Conservation (phyloP, 768 basidiomycete genomes). For the Suillus cothurnatus region DNA sequence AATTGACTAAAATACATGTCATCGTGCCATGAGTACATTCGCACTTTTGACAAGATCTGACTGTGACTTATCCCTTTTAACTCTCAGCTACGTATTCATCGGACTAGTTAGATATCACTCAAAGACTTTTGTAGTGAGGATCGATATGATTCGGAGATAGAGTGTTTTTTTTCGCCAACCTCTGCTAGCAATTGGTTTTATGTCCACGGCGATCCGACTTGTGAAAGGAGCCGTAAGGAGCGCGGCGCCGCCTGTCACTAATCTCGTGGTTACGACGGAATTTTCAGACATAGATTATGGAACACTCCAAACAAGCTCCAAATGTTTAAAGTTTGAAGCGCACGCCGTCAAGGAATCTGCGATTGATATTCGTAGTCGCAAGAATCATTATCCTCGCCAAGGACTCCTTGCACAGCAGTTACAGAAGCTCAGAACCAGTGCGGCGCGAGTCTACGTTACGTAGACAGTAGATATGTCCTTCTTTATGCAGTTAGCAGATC, state of each 20-base stretch:
- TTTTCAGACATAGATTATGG: constrained; percentile 7
- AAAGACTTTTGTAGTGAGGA: not conserved
- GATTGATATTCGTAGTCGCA: constrained; percentile 4
- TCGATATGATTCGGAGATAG: not conserved
- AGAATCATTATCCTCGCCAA: constrained; percentile 8
- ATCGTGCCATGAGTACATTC: not conserved
- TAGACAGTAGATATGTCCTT: not conserved
- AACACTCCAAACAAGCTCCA: not conserved
- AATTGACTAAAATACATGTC: not conserved
- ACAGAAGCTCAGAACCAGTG: constrained; percentile 7
- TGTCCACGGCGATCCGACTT: constrained; percentile 5
- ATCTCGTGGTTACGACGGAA: constrained; percentile 8
- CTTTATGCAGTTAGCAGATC: constrained; percentile 4
- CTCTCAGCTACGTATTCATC: not conserved
- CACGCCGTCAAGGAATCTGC: constrained; percentile 5
- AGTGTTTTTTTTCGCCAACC: not conserved
- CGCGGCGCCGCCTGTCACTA: constrained; percentile 3
- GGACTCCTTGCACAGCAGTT: constrained; percentile 7
- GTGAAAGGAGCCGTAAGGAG: constrained; percentile 2
- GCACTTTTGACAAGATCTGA: no score
- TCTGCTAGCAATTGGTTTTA: not conserved
- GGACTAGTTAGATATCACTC: not conserved
- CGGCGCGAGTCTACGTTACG: not conserved
- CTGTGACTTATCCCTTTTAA: no score
- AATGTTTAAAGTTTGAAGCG: constrained; percentile 7